Base-by-base conservation (phyloP, 1,139 yeast genomes). In the Arxiozyma slooffiae region DNA sequence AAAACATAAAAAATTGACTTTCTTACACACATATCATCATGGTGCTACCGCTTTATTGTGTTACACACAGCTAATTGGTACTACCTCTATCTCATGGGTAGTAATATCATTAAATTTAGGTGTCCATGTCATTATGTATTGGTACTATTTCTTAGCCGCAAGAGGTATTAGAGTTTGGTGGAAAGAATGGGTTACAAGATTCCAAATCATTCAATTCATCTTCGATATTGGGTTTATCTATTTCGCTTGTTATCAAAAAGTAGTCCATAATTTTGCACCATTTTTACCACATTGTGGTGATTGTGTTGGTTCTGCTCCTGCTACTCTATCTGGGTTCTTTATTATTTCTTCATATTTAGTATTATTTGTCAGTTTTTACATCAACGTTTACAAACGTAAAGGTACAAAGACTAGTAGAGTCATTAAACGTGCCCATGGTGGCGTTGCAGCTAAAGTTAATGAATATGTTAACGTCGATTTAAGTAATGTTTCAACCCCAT, bases 161-260 rank as follows among this genome's bases (percentile, higher is more conserved):
- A 76, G 89, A 70, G 92, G 92, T 56, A 82, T 85, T 61, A 78
- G 85, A 68, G 94, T 85, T 47, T 85, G 94, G 94, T 85, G 94
- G 94, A 85, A 85, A 70, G 88, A 84, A 72, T 85, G 92, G 92
- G 90, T 85, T 57, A 85, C 94, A 48, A 76, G 88, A 62, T 81
- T 83, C 74, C 94, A 85, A 71, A 85, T 85, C 66, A 73, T 82
- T 57, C 94, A 85, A 70, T 85, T 85, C 59, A 69, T 85, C 48
- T 73, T 85, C 61, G 94, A 84, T 67, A 76, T 85, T 63, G 81
- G 78, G 3, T 83, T 84, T 64, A 86, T 85, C 55, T 85, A 85
- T 69, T 84, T 82, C 63, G 90, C 89, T 38, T 81, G 88, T 52
- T 84, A 82, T 69, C 82, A 81, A 59, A 70, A 71, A 54, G 58